Evolutionary conservation across 2,329 filamentous ascomycete species (phyloP), one percentile per base, ranked within the genome.

Genomic region (Zopfia rhizophila): DNA sequence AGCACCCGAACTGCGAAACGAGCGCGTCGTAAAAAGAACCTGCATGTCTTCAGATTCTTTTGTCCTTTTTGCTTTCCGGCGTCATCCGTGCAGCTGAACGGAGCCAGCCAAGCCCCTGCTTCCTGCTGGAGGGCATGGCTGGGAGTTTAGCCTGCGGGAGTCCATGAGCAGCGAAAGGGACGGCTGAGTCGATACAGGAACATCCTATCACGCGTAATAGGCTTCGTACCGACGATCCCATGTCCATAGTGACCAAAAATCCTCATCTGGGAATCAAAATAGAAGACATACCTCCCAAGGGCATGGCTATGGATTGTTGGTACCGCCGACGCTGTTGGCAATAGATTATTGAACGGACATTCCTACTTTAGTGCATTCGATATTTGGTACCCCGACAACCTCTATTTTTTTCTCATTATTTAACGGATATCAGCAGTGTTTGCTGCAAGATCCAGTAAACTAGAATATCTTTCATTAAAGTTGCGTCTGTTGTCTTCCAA

Each of bases 71-170:
- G 38, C 53, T 45, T 51, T 55, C 57, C 59, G 61, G 48, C 59
- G 58, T 66, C 60, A 68, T 67, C 65, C 64, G 63, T 68, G 63
- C 67, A 58, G 45, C 24, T 41, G 55, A 49, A 59, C 54, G 46
- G 53, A 53, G 39, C 46, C 48, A 51, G 54, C 58, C 59, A 63
- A 63, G 62, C 49, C 57, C 48, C 48, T 18, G 60, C 59, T 60
- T 66, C 64, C 67, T 62, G 61, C 45, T 62, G 67, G 53, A 36
- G 4, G 16, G 16, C 29, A 17, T 28, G n/a, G 30, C 22, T 21
- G 56, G 60, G 51, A 6, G 52, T 12, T 13, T 16, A 14, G 30
- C n/a, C 30, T 58, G 55, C 64, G 65, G 65, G 61, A 68, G 59
- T 65, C 65, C 66, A 65, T 67, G 65, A 54, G 55, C 50, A 38